Percentiles rank a stretch among this genome's conserved stretches.
These are phyloP conservation scores for Cerioporus squamosus DNA, from an alignment of 1,284 basidiomycete species.

Conservation along the genomic window DNA sequence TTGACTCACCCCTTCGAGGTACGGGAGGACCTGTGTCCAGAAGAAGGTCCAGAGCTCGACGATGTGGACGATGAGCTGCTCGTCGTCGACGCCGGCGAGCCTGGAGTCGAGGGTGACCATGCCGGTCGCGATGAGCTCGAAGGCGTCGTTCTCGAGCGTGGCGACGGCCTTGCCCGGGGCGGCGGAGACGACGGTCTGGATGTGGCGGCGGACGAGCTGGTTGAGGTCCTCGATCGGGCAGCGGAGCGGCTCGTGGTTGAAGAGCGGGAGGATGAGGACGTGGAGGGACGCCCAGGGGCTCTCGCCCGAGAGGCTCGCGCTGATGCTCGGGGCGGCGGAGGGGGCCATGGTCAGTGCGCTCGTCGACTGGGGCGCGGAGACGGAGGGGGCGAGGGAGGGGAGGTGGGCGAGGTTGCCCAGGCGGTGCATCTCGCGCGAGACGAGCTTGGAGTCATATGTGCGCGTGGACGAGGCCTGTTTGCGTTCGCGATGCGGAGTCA, in stretches of 20 bases:
- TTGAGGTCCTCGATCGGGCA: slow-evolving; percentile 95
- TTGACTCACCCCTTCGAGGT: slow-evolving; percentile 78
- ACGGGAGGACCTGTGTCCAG: slow-evolving; percentile 91
- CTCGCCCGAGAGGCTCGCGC: slow-evolving; percentile 39
- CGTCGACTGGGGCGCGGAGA: slow-evolving; percentile 42
- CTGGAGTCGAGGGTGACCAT: slow-evolving; percentile 93
- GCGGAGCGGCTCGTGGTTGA: slow-evolving; percentile 90
- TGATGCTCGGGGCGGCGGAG: slow-evolving; percentile 5
- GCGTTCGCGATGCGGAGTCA: too few relatives aligned
- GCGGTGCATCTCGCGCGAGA: slow-evolving; percentile 79
- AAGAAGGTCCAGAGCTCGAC: slow-evolving; percentile 95
- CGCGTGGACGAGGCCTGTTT: too few relatives aligned
- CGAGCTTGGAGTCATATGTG: slow-evolving; percentile 73
- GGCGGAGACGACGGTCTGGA: slow-evolving; percentile 68
- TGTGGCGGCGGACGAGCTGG: slow-evolving; percentile 76
- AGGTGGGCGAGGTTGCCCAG: slow-evolving; percentile 62
- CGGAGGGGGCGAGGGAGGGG: slow-evolving; percentile 41
- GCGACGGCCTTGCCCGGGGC: slow-evolving; percentile 66
- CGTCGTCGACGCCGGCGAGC: slow-evolving; percentile 73
- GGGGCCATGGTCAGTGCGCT: slow-evolving; percentile 17
- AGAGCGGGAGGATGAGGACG: slow-evolving; percentile 86
- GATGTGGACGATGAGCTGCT: slow-evolving; percentile 74
- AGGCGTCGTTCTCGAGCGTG: slow-evolving; percentile 78
- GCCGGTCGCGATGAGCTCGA: slow-evolving; percentile 84
- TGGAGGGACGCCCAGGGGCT: slow-evolving; percentile 85